Evolutionary conservation across 139 green algal genomes (phyloP), one percentile per base, ranked within the genome.

Genomic region (Chlamydomonas applanata): DNA sequence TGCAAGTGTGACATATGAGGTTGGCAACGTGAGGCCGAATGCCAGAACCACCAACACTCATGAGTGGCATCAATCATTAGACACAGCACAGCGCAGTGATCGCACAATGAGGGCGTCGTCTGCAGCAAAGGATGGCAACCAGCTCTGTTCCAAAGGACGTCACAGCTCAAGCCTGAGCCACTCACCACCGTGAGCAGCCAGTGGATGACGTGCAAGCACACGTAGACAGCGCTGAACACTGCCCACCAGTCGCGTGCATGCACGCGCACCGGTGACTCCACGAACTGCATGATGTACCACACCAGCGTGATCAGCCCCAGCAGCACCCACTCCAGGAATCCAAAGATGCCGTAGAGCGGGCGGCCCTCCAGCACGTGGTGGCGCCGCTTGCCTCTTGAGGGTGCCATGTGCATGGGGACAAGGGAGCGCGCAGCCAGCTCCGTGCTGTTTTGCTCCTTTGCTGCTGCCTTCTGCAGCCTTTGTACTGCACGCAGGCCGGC

Each of bases 261-360:
- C 64, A n/a, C 20, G 20, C 40, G 64, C 20, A 60, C 5, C 2
- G 64, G 24, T 14, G 20, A 27, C 40, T 59, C 24, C 24, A 56
- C 52, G 64, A 57, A 71, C 64, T 71, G 64, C 20, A 53, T 17
- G 16, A 73, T 52, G 33, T 64, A 81, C 76, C 76, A 77, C 46
- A 67, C 54, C 2, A 72, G 61, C 19, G 75, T 45, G 46, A 76
- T 57, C 36, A 35, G 9, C 24, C 33, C 75, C 32, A 72, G 49
- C 29, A 86, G 62, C 2, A 83, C 25, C 81, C 81, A 86, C 62
- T 82, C 76, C 19, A 83, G 24, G n/a, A 86, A 69, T 33, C 81
- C 81, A 34, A 79, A 69, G 9, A 77, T 69, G 70, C 70, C 71
- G 19, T 73, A 61, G 40, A 73, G 53, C 36, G 79, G 79, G 30